Percentiles rank a stretch among this genome's conserved stretches.
These are phyloP conservation scores for Plectosphaerella cucumerina DNA, from an alignment of 2,329 filamentous ascomycete genomes.

Conservation along the genomic window DNA sequence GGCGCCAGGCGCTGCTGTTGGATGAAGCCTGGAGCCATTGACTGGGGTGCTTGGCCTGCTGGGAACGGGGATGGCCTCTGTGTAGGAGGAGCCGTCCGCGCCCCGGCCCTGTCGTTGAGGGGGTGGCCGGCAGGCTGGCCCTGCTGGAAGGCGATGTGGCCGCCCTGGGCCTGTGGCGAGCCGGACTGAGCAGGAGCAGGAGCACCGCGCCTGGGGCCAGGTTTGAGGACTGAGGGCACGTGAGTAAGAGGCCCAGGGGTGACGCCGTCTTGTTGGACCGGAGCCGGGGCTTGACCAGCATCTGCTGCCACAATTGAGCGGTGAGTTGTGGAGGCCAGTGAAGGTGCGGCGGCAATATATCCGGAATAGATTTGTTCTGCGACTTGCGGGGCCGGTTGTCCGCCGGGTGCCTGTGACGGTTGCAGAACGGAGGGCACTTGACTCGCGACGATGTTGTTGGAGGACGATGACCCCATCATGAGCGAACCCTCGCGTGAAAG, in stretches of 20 bases:
- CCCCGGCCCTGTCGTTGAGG: background rate
- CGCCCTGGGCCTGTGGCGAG: too few relatives aligned
- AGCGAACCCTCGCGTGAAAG: conserved; percentile 15
- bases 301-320: too few relatives aligned
- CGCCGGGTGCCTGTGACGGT: conserved; percentile 16
- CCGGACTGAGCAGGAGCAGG: too few relatives aligned
- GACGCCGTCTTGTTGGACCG: too few relatives aligned
- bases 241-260: conserved; percentile 4
- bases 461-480: conserved; percentile 11
- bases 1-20: background rate
- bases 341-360: too few relatives aligned
- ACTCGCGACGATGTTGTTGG: too few relatives aligned
- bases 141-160: too few relatives aligned
- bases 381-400: conserved; percentile 2
- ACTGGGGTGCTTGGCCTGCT: background rate
- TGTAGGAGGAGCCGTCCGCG: background rate
- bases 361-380: too few relatives aligned
- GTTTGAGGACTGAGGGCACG: conserved; percentile 23
- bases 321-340: too few relatives aligned
- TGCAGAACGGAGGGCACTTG: conserved; percentile 12
- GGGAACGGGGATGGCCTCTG: background rate
- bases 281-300: too few relatives aligned
- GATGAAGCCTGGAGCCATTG: background rate
- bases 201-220: conserved; percentile 10
- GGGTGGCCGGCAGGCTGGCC: too few relatives aligned